These are phyloP conservation scores for Russula dissimulans DNA, from an alignment of 768 basidiomycete species.

Conservation along the genomic window DNA sequence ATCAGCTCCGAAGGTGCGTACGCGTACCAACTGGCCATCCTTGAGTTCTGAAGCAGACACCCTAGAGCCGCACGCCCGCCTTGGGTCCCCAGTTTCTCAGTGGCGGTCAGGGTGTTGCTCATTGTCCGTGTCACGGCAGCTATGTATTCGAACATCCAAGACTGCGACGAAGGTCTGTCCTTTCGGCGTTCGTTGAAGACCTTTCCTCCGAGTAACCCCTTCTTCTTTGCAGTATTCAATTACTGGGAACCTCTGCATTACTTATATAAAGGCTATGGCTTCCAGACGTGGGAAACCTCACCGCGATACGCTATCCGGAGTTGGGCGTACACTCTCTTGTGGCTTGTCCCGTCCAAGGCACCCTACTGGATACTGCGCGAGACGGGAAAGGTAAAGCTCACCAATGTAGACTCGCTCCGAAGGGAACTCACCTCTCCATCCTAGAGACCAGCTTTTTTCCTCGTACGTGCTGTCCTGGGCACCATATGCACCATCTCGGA, in stretches of 20 bases:
- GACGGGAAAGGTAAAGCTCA: constrained; percentile 57
- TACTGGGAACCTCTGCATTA: constrained; percentile 99
- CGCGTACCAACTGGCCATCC: not conserved
- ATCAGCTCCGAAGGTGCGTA: constrained; percentile 61
- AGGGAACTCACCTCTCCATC: constrained; percentile 10
- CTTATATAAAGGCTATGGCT: constrained; percentile 73
- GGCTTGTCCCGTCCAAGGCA: constrained; percentile 57
- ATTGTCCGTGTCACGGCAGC: constrained; percentile 74
- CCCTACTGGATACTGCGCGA: constrained; percentile 40
- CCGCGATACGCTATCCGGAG: constrained; percentile 87
- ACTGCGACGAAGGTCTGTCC: constrained; percentile 87
- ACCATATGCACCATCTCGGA: constrained; percentile 69
- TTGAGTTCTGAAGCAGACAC: constrained; percentile 9
- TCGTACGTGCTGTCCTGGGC: constrained; percentile 72
- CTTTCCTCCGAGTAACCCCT: not conserved
- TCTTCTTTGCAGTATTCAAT: constrained; percentile 67
- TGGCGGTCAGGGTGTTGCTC: constrained; percentile 76
- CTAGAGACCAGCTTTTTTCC: constrained; percentile 85
- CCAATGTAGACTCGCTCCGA: not conserved
- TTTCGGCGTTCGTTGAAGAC: not conserved
- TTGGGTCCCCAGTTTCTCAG: constrained; percentile 78
- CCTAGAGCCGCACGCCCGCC: constrained; percentile 60
- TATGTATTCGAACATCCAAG: constrained; percentile 92
- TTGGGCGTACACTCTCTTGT: constrained; percentile 87
- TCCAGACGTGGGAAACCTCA: constrained; percentile 97